These are phyloP conservation scores for Trichoderma gamsii DNA, from an alignment of 495 filamentous ascomycete species.

Conservation along the genomic window DNA sequence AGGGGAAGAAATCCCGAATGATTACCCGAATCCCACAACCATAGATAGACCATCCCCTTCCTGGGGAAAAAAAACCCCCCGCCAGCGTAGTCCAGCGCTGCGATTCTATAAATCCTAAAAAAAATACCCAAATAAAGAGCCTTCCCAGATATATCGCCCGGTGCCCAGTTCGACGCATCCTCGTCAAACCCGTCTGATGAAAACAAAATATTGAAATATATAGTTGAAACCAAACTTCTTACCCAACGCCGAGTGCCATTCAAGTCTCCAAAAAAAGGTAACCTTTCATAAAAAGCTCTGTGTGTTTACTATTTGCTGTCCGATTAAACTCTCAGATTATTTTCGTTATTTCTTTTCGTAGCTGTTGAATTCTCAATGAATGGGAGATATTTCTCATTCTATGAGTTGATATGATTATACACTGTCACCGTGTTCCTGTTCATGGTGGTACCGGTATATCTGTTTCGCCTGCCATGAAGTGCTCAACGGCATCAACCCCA, in stretches of 20 bases:
- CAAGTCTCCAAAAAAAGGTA: too few species aligned
- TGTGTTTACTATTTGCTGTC: too few species aligned
- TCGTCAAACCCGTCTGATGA: background rate
- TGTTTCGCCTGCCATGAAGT: background rate
- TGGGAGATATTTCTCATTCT: too few species aligned
- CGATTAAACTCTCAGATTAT: too few species aligned
- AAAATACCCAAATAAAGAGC: background rate
- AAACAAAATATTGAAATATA: background rate
- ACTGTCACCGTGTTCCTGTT: too few species aligned
- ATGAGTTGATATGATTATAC: too few species aligned
- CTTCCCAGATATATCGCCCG: background rate
- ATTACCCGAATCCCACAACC: background rate
- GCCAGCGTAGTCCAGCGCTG: background rate
- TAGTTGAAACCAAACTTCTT: background rate
- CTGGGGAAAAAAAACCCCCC: background rate
- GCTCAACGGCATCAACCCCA: conserved; percentile 14
- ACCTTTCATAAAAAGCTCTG: too few species aligned
- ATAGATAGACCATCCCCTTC: background rate
- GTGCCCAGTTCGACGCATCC: background rate
- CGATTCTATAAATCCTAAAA: background rate
- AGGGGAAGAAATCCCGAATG: background rate
- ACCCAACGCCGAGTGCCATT: background rate
- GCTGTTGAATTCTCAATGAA: too few species aligned
- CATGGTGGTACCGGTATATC: background rate
- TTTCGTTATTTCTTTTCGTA: too few species aligned